Conservation (phyloP, 1,139 yeast species). For the Taphrina sp. region DNA sequence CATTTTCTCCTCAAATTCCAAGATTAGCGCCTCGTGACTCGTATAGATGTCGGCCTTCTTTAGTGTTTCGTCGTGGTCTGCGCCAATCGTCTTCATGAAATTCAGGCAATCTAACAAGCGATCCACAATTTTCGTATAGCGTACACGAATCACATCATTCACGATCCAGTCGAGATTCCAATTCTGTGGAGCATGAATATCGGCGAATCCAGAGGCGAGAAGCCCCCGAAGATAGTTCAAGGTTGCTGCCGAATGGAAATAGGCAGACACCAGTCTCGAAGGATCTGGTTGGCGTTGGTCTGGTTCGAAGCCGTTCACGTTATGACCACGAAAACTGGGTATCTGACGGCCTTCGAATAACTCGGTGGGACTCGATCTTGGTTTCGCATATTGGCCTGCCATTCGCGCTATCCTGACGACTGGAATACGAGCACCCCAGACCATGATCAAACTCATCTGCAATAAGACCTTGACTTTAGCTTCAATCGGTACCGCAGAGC, state of each 20-base stretch:
- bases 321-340: constrained; percentile 49
- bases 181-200: constrained; percentile 47
- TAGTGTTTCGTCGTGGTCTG: constrained; percentile 42
- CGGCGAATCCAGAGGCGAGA: constrained; percentile 48
- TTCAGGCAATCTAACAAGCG: constrained; percentile 46
- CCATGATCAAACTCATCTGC: constrained; percentile 49
- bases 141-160: constrained; percentile 43
- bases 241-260: constrained; percentile 52
- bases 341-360: constrained; percentile 47
- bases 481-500: constrained; percentile 45
- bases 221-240: constrained; percentile 47
- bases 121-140: constrained; percentile 47
- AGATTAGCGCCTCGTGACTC: constrained; percentile 49
- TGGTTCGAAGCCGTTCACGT: constrained; percentile 48
- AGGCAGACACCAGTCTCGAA: constrained; percentile 47
- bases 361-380: constrained; percentile 45
- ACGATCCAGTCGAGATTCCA: constrained; percentile 51
- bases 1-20: constrained; percentile 49
- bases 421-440: constrained; percentile 42
- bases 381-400: constrained; percentile 51
- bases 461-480: constrained; percentile 48
- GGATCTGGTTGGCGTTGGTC: constrained; percentile 49
- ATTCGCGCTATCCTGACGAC: constrained; percentile 49
- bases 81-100: constrained; percentile 49
- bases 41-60: constrained; percentile 47